phyloP scores from a whole-genome alignment of 2,329 filamentous ascomycete species.

The Aspergillus vadensis region DNA sequence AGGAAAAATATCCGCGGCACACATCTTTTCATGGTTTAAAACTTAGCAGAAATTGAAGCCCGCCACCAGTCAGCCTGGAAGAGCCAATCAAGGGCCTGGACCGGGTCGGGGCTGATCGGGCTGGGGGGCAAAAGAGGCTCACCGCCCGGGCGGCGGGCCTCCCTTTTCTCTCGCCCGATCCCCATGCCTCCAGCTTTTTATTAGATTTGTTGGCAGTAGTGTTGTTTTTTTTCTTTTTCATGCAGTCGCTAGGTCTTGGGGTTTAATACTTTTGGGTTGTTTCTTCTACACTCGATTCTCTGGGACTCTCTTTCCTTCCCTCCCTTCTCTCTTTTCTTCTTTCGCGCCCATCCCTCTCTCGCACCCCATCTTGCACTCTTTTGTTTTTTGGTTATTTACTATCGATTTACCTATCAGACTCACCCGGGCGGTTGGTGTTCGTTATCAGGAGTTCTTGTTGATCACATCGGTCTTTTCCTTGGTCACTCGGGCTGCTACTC shows the following conservation, averaged over 20 bases:
- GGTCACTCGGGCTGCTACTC: not conserved
- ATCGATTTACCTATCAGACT: conserved; percentile 7
- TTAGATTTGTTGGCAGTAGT: not conserved
- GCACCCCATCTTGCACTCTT: conserved; percentile 1
- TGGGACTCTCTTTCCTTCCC: conserved; percentile 23
- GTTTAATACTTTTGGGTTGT: conserved; percentile 5
- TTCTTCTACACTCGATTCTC: conserved; percentile 14
- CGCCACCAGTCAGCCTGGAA: not conserved
- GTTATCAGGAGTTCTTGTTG: conserved; percentile 11
- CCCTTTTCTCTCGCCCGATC: not conserved
- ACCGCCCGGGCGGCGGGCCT: conserved; percentile 5
- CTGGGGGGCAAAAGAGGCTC: conserved; percentile 13
- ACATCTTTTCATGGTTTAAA: not conserved
- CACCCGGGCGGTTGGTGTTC: conserved; percentile 1
- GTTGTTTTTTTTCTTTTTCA: conserved; percentile 1
- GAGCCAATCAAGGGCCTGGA: conserved; percentile 5
- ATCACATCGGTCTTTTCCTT: conserved; percentile 5
- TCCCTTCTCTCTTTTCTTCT: conserved; percentile 14
- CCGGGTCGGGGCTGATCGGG: conserved; percentile 4
- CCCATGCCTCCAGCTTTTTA: not conserved
- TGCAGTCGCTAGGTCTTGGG: conserved; percentile 15
- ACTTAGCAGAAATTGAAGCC: not conserved
- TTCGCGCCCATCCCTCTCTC: conserved; percentile 16
- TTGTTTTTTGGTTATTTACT: conserved; percentile 16
- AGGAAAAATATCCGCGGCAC: not conserved